Conservation (phyloP, 225 moss, liverwort and hornwort genomes). For the Physcomitrellopsis africana region DNA sequence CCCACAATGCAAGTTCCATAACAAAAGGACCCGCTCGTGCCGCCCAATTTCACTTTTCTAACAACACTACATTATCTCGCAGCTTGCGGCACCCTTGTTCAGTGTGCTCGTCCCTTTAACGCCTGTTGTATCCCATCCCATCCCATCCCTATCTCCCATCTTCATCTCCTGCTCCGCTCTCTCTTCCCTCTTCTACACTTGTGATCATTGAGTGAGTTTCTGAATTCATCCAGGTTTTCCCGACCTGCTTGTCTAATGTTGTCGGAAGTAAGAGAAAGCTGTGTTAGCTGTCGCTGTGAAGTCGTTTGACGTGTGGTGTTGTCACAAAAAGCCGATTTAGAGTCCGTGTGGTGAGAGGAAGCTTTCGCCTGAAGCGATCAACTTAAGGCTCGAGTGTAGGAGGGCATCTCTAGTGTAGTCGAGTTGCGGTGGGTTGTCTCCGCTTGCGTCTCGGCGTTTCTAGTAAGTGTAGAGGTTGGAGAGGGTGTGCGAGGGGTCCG, state of each 20-base stretch:
- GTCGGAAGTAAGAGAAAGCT: too few relatives aligned
- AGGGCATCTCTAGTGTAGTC: neutral
- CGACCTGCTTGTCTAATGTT: too few relatives aligned
- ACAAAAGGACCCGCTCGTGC: slow-evolving; percentile 32
- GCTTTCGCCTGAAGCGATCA: slow-evolving; percentile 23
- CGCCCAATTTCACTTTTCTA: slow-evolving; percentile 33
- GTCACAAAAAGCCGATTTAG: neutral
- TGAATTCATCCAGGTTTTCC: too few relatives aligned
- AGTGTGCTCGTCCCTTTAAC: neutral
- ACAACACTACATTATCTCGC: neutral
- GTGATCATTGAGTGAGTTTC: too few relatives aligned
- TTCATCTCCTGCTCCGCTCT: too few relatives aligned
- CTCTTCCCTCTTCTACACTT: too few relatives aligned
- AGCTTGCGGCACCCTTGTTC: neutral
- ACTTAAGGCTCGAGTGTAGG: neutral
- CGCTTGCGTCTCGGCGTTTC: neutral
- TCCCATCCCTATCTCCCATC: neutral
- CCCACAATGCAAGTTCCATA: slow-evolving; percentile 9
- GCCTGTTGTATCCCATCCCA: neutral
- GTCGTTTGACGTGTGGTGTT: too few relatives aligned
- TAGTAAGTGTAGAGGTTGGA: neutral
- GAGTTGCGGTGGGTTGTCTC: slow-evolving; percentile 12
- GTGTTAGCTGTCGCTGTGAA: too few relatives aligned
- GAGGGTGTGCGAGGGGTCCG: slow-evolving; percentile 4
- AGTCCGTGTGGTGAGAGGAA: neutral